phyloP scores from a whole-genome alignment of 305 asterid species.

The Solanum hybrid region DNA sequence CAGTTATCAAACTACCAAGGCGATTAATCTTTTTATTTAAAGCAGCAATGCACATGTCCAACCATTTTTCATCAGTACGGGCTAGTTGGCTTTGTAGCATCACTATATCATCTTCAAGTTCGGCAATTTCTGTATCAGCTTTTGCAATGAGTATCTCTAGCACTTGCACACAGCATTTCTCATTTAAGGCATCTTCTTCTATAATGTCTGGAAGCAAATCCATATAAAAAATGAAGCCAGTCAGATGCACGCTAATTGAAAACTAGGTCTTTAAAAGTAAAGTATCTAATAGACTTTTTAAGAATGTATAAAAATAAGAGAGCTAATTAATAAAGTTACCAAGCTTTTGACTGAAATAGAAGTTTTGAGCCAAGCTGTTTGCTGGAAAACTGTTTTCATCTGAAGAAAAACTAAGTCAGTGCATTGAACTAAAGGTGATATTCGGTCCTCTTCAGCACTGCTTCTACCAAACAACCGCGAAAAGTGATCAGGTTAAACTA shows the following conservation, averaged over 20 bases:
- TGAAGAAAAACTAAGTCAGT: constrained; percentile 12
- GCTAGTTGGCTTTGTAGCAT: constrained; percentile 35
- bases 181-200: constrained; percentile 55
- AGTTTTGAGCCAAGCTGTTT: constrained; percentile 18
- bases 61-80: constrained; percentile 38
- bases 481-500: not conserved
- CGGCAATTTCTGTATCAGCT: constrained; percentile 41
- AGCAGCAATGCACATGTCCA: constrained; percentile 23
- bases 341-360: constrained; percentile 14
- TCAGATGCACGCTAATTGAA: not conserved
- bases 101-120: constrained; percentile 45
- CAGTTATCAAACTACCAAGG: constrained; percentile 21
- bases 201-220: constrained; percentile 33
- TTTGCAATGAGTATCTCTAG: constrained; percentile 35
- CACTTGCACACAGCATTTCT: constrained; percentile 44
- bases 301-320: not conserved
- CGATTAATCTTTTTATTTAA: constrained; percentile 27
- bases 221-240: constrained; percentile 1
- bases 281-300: not conserved
- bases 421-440: constrained; percentile 2
- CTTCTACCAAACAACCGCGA: not conserved
- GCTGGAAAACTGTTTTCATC: constrained; percentile 12
- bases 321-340: constrained; percentile 24
- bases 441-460: not conserved
- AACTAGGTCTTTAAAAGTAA: not conserved